A percentile compares a stretch with the other conserved stretches of the same genome.
These are phyloP conservation scores for Heritiera fomes DNA, from an alignment of 345 rosid genomes.

Conservation along the genomic window DNA sequence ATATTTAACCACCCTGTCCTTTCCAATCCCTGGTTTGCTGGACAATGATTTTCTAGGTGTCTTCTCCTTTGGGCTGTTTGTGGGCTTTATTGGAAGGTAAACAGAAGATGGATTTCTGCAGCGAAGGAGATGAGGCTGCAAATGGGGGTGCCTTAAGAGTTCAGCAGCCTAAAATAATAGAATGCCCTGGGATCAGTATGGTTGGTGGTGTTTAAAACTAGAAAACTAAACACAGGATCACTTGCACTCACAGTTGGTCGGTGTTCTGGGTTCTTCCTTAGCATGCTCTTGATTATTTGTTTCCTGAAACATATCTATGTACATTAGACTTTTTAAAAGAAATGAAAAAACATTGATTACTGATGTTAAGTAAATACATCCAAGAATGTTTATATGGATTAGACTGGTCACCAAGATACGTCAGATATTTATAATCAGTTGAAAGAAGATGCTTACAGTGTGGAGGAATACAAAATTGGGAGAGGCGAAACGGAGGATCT, in stretches of 20 bases:
- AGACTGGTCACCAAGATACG: conserved; percentile 4
- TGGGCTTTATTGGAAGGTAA: conserved; percentile 74
- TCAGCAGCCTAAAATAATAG: conserved; percentile 72
- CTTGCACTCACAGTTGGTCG: conserved; percentile 70
- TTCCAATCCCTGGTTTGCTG: conserved; percentile 42
- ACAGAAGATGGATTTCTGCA: conserved; percentile 68
- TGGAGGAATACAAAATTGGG: conserved; percentile 82
- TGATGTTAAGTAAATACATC: conserved; percentile 1
- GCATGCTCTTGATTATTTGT: conserved; percentile 89
- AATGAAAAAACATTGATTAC: background rate
- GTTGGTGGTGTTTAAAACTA: background rate
- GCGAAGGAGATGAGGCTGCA: conserved; percentile 70
- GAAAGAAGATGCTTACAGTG: conserved; percentile 58
- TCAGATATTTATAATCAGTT: background rate
- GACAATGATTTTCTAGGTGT: conserved; percentile 57
- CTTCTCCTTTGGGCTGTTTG: conserved; percentile 60
- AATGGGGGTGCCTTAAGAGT: conserved; percentile 80
- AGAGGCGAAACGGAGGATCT: conserved; percentile 88
- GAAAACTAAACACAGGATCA: conserved; percentile 16
- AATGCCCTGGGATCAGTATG: conserved; percentile 20
- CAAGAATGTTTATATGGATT: background rate
- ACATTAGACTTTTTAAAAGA: background rate
- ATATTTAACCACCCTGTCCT: conserved; percentile 41
- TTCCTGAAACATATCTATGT: conserved; percentile 48
- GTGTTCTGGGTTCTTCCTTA: conserved; percentile 79